phyloP scores from a whole-genome alignment of 148 eudicot species.

The Cornus florida region DNA sequence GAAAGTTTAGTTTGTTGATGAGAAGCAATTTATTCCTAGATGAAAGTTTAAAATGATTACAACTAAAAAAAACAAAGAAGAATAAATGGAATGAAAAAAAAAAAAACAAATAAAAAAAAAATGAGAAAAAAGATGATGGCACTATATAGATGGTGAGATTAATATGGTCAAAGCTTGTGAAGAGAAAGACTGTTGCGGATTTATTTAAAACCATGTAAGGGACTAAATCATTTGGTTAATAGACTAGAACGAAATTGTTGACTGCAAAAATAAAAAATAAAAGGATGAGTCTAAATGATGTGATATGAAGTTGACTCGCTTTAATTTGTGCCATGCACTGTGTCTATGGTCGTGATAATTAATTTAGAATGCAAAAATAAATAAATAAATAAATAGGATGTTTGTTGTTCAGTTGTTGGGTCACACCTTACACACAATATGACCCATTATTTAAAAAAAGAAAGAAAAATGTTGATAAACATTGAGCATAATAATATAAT shows the following conservation, averaged over 20 bases:
- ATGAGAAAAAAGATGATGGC: neutral
- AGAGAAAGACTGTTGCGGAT: too few relatives aligned
- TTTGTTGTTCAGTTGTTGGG: neutral
- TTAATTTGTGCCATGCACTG: neutral
- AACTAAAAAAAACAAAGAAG: neutral
- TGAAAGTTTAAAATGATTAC: too few relatives aligned
- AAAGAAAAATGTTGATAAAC: neutral
- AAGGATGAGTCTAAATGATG: neutral
- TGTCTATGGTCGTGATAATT: neutral
- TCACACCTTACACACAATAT: neutral
- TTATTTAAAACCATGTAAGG: too few relatives aligned
- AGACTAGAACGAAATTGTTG: too few relatives aligned
- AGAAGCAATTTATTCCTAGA: too few relatives aligned
- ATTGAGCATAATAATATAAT: neutral
- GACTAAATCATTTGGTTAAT: too few relatives aligned
- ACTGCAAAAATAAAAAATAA: too few relatives aligned
- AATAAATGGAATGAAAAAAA: too few relatives aligned
- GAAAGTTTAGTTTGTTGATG: too few relatives aligned
- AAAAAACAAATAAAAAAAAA: neutral
- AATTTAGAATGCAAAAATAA: too few relatives aligned
- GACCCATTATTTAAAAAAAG: neutral
- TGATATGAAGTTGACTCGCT: constrained; percentile 12
- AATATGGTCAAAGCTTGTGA: too few relatives aligned
- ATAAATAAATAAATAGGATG: neutral
- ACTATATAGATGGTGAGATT: neutral